These are phyloP conservation scores for Piloderma croceum DNA, from an alignment of 768 basidiomycete species.

Conservation along the genomic window DNA sequence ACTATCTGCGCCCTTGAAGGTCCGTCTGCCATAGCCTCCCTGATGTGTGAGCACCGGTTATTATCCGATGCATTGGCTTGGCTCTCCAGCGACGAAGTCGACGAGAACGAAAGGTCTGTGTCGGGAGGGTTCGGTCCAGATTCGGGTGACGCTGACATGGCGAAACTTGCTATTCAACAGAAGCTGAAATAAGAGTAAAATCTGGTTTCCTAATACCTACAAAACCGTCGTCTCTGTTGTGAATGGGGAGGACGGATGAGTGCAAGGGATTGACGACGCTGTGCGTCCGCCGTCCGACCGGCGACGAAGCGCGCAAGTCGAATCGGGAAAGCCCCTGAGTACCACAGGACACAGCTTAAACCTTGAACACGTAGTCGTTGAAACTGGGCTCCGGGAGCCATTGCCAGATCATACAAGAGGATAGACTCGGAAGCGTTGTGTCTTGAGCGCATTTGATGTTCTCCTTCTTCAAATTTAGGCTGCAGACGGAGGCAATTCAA, in stretches of 20 bases:
- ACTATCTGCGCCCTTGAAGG: constrained; percentile 28
- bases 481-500: neutral
- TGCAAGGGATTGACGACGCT: too few species aligned
- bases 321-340: too few species aligned
- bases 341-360: neutral
- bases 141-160: too few species aligned
- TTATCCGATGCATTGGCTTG: neutral
- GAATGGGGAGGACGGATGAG: too few species aligned
- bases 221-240: neutral
- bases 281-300: too few species aligned
- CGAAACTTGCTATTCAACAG: too few species aligned
- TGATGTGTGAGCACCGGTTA: neutral
- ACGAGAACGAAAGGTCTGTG: neutral
- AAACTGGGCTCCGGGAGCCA: neutral
- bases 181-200: constrained; percentile 3
- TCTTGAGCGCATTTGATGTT: neutral
- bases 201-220: neutral
- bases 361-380: neutral
- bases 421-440: neutral
- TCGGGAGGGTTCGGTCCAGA: neutral
- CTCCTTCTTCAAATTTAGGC: neutral
- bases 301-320: too few species aligned
- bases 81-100: too few species aligned
- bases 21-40: neutral
- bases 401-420: neutral